Evolutionary conservation across 441 rosid species (phyloP).

Genomic region (Rhodomyrtus psidioides): DNA sequence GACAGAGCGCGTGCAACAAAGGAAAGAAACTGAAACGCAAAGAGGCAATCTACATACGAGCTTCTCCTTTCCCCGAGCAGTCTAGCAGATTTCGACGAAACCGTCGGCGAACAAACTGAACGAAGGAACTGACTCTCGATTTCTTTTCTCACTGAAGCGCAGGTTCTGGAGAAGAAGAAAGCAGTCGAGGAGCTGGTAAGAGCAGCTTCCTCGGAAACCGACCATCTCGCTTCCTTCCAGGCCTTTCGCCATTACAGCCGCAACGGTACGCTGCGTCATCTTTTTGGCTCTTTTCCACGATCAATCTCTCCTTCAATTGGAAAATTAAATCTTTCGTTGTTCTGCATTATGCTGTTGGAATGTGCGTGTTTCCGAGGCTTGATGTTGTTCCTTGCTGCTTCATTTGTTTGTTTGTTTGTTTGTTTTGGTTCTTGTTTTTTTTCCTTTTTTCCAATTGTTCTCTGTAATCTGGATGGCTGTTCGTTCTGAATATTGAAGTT

Average conservation of each 20-base stretch:
- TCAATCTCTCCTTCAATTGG: too few species aligned
- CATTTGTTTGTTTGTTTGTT: neutral
- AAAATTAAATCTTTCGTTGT: neutral
- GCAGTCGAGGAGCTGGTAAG: conserved; percentile 40
- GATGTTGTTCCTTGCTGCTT: neutral
- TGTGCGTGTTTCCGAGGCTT: neutral
- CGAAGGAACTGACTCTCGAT: neutral
- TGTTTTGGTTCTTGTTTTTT: neutral
- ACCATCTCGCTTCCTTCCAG: conserved; percentile 56
- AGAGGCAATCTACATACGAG: neutral
- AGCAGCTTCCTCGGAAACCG: conserved; percentile 46
- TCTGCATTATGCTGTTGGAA: neutral
- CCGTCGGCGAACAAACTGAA: neutral
- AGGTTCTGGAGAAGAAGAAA: conserved; percentile 66
- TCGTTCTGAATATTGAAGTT: neutral
- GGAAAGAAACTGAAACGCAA: neutral
- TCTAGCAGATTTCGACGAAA: neutral
- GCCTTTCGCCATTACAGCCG: conserved; percentile 37
- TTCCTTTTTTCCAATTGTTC: neutral
- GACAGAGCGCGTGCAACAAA: neutral
- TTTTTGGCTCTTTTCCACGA: neutral
- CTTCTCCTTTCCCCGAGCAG: neutral
- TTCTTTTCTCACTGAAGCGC: neutral
- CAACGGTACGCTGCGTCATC: conserved; percentile 31
- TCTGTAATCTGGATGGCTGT: neutral